Evolutionary conservation across 306 rosid species (phyloP).

Genomic region (Pueraria montana): DNA sequence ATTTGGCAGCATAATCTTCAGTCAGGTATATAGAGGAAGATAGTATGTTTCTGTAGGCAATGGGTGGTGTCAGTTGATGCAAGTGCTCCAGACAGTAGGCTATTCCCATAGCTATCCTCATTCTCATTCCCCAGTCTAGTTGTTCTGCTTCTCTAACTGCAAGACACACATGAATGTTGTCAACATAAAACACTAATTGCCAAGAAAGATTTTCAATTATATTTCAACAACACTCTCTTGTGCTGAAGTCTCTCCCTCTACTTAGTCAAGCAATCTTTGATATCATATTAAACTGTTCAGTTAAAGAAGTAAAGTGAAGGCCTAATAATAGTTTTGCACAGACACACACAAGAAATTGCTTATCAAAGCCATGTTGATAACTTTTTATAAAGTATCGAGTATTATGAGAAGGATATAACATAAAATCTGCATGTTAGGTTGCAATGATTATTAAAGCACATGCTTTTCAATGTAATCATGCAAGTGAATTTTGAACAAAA

Average conservation of each 20-base stretch:
- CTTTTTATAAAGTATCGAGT: background rate
- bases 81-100: constrained; percentile 89
- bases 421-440: constrained; percentile 7
- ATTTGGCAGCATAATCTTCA: constrained; percentile 90
- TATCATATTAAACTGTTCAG: no score
- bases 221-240: no score
- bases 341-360: no score
- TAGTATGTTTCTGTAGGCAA: constrained; percentile 60
- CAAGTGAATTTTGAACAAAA: constrained; percentile 20
- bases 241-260: no score
- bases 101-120: constrained; percentile 90
- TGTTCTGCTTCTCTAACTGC: constrained; percentile 93
- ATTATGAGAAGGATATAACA: constrained; percentile 12
- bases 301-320: no score
- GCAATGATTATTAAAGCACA: constrained; percentile 8
- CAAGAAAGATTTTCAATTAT: no score
- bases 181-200: constrained; percentile 6
- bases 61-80: constrained; percentile 81
- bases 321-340: no score
- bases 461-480: background rate
- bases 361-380: constrained; percentile 4
- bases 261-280: no score
- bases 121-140: constrained; percentile 85
- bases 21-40: constrained; percentile 85
- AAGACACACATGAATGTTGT: constrained; percentile 42